Evolutionary conservation across 2,329 filamentous ascomycete species (phyloP).

Genomic region (Alternaria atra): DNA sequence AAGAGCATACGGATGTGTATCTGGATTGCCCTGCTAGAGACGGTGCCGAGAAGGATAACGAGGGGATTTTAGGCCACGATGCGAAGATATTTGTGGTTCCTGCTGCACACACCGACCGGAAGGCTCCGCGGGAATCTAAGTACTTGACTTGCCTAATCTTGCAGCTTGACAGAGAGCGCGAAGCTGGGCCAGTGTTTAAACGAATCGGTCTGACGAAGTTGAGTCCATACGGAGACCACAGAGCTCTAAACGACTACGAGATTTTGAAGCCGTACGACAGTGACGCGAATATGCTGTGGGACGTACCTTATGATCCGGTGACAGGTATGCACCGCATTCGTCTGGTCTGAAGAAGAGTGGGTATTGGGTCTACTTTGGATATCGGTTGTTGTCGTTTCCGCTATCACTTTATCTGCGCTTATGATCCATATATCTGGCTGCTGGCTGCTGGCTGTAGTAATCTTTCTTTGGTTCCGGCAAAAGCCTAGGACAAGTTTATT

Average conservation of each 20-base stretch:
- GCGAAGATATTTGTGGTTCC: conserved; percentile 15
- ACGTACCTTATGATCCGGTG: neutral
- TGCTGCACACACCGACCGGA: conserved; percentile 14
- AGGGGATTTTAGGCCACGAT: neutral
- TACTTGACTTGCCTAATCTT: conserved; percentile 17
- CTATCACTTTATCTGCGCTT: too few relatives aligned
- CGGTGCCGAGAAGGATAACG: neutral
- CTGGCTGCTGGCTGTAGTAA: too few relatives aligned
- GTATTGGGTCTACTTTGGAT: neutral
- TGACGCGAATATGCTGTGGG: conserved; percentile 4
- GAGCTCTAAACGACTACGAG: conserved; percentile 3
- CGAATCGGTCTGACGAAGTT: conserved; percentile 22
- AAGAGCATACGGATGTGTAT: neutral
- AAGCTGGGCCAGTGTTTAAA: conserved; percentile 7
- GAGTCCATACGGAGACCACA: conserved; percentile 13
- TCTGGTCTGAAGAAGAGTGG: neutral
- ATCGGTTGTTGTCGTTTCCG: neutral
- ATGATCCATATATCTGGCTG: too few relatives aligned
- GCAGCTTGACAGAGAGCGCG: conserved; percentile 1
- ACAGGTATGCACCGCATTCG: neutral
- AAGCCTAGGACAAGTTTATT: too few relatives aligned
- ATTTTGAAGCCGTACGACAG: conserved; percentile 7
- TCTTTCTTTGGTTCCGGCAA: too few relatives aligned
- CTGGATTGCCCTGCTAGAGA: neutral
- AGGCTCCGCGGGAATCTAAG: neutral